Base-by-base conservation (phyloP, 805 yeast species). In the Lachancea fermentati region DNA sequence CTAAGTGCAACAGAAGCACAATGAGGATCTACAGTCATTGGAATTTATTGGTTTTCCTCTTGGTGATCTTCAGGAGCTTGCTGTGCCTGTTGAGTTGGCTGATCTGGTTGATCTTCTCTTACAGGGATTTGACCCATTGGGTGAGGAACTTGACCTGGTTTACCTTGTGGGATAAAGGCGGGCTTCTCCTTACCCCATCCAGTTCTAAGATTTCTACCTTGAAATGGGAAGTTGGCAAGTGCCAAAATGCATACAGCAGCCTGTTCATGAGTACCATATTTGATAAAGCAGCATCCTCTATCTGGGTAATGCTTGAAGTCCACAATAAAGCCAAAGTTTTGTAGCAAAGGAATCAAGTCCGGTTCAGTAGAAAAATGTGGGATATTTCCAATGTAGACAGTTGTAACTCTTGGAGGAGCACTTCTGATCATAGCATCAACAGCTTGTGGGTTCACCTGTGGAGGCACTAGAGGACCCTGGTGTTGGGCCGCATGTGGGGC, bases 221-320 rank as follows among this genome's bases (percentile, higher is more conserved):
- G 80, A 50, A 86, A 64, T 37, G 71, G 71, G 51, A 79, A 74
- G 46, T 62, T 61, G 1, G 95, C 93, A 48, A 88, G 68, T 54
- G 84, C 91, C 24, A 81, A 82, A 54, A 87, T 86, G 35, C 95
- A 94, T 54, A 85, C 68, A 2, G 95, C 94, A 4, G 96, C 96
- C 45, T 86, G 71, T 54, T 87, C 95, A 61, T 87, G 96, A 32
- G 85, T 72, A 54, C 84, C 95, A 57, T 79, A 86, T 62, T 81
- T 82, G 46, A 85, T 91, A 67, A 87, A 88, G 8, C 95, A 95
- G 66, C 91, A 87, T 4, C 91, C 93, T 49, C 60, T 76, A 41
- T 86, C 94, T 6, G 87, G 82, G 49, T 82, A 81, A 53, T 83
- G 75, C 60, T 83, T 82, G 57, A 87, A 77, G 50, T 84, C 93